Conservation (phyloP, 2,329 filamentous ascomycete genomes). For the Cladophialophora yegresii region DNA sequence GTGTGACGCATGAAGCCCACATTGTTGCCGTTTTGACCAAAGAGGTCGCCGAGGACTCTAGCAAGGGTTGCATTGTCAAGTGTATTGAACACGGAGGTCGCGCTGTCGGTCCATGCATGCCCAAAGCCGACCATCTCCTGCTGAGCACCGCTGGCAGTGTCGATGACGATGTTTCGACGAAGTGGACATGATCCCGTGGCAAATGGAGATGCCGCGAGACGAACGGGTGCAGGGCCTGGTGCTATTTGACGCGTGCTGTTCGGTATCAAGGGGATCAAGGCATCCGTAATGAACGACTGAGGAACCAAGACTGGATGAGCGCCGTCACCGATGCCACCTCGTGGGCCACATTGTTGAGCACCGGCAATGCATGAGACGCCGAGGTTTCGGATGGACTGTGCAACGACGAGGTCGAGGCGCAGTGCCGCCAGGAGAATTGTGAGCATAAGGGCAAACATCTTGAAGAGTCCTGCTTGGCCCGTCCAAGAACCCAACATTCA, state of each 20-base stretch:
- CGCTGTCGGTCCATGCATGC: slow-evolving; percentile 45
- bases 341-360: slow-evolving; percentile 17
- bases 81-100: slow-evolving; percentile 42
- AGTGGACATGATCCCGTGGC: slow-evolving; percentile 10
- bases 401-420: neutral
- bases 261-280: slow-evolving; percentile 4
- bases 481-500: neutral
- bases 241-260: slow-evolving; percentile 18
- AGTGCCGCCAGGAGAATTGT: neutral
- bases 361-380: slow-evolving; percentile 18
- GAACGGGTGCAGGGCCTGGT: slow-evolving; percentile 11
- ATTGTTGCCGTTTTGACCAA: slow-evolving; percentile 42
- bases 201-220: slow-evolving; percentile 2
- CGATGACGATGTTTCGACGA: slow-evolving; percentile 15
- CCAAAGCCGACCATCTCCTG: slow-evolving; percentile 42
- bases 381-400: slow-evolving; percentile 14
- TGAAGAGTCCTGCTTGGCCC: neutral
- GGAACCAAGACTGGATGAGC: slow-evolving; percentile 14
- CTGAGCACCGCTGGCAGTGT: slow-evolving; percentile 14
- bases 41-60: slow-evolving; percentile 41
- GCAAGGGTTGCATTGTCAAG: slow-evolving; percentile 39
- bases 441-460: neutral
- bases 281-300: slow-evolving; percentile 23
- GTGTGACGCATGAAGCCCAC: slow-evolving; percentile 47
- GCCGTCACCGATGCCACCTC: slow-evolving; percentile 19